Base-by-base conservation (phyloP, 2,329 filamentous ascomycete species). In the Aspergillaceae sp. region DNA sequence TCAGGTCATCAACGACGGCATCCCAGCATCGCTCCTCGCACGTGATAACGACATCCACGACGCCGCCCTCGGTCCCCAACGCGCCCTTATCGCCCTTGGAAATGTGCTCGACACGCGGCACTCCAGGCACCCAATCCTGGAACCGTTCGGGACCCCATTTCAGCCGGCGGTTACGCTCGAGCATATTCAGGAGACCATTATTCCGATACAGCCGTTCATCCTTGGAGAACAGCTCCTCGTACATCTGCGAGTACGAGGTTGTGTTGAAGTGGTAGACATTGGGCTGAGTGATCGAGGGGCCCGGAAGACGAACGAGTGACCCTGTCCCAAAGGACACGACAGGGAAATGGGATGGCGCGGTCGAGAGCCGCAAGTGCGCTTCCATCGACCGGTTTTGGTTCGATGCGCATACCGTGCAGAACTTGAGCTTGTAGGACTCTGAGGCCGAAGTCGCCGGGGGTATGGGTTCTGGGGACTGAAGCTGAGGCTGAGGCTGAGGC, bases 321-420 rank as follows among this genome's bases (percentile, higher is more conserved):
- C 92, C 92, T 0, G 92, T 98, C 51, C 92, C 92, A 65, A 97
- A 98, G 11, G 91, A 97, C 57, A 97, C 94, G 56, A 95, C 91
- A n/a, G 92, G 92, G 61, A 92, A 97, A 42, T 83, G 73, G 41
- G 90, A 92, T 45, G 84, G 71, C 42, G 88, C 87, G 49, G 86
- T 79, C 4, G 92, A 87, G 32, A 98, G 83, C 52, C 87, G 87
- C 29, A 96, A 80, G 68, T 98, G 92, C n/a, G 91, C 91, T 76
- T 97, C 92, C 92, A 98, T 97, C n/a, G 87, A 94, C 81, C 92
- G 83, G 63, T 98, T 98, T 68, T 98, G 89, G 61, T 98, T 98
- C 61, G 89, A 95, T 5, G 92, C 92, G 70, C 92, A 98, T n/a
- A 98, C 91, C 2, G 92, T 97, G 74, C 90, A 96, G 70, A 97